Evolutionary conservation across 192 early-diverging fungal species (phyloP), one percentile per base, ranked within the genome.

Genomic region (Backusella luteola): DNA sequence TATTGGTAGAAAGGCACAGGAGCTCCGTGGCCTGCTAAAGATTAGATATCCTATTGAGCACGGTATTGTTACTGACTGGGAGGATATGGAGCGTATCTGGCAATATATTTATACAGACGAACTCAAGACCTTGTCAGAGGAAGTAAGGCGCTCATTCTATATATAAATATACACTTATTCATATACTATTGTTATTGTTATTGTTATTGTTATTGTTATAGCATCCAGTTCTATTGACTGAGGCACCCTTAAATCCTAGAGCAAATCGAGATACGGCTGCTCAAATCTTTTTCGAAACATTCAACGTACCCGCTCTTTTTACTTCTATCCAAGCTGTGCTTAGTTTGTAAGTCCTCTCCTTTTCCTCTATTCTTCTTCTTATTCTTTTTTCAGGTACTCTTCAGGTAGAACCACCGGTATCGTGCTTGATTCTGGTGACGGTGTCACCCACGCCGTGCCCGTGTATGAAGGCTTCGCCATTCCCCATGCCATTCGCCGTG

Each of bases 61-160:
- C 78, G 98, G 98, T 26, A 90, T 99, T 75, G 95, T 99, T 21
- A 95, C 92, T 32, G 94, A 98, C 85, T 99, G 98, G 98, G 93
- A 93, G 69, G 98, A 99, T 81, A 98, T 99, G 97, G 98, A 99
- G 84, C 87, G 90, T 73, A 97, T 99, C 70, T 99, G 98, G 98
- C 91, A 96, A 77, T 93, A 97, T 80, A 92, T 99, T 56, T 99
- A 99, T 84, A 90, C 90, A 66, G 97, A 99, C 73, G 98, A 99
- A 84, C 91, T 99, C 23, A 97, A 98, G 83, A 97, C 92, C 1
- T 82, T 95, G 21, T 92, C 94, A 5, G 98, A 99, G 78, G 98
- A 99, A 89, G 95, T 96, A 84, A 70, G 73, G 56, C 46, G 11
- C 38, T 12, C 38, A 11, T 12, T 39, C 1, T 26, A 29, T 21